Percentiles rank a stretch among this genome's conserved stretches.
These are phyloP conservation scores for Penicillium hordei DNA, from an alignment of 2,329 filamentous ascomycete genomes.

Conservation along the genomic window DNA sequence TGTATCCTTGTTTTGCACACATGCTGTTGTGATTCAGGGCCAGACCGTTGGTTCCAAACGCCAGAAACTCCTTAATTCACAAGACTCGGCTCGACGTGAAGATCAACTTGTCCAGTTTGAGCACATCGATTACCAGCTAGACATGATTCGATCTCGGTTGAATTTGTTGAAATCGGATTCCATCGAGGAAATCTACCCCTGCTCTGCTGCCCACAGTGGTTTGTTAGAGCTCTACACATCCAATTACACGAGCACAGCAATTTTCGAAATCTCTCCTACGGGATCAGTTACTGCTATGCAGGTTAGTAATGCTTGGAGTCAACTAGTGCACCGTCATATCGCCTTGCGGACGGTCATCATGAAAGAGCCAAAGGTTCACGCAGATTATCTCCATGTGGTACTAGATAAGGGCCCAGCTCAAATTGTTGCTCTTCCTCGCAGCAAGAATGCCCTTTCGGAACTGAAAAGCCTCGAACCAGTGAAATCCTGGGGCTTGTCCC, in stretches of 20 bases:
- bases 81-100: background rate
- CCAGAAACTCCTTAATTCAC: background rate
- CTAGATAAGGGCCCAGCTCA: background rate
- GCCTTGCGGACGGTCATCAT: conserved; percentile 3
- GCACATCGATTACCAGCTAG: background rate
- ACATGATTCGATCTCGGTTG: background rate
- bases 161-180: background rate
- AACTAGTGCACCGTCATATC: background rate
- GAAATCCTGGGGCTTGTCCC: conserved; percentile 1
- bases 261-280: background rate
- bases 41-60: background rate
- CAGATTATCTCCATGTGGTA: background rate
- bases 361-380: background rate
- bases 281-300: background rate
- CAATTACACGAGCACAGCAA: conserved; percentile 1
- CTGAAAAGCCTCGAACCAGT: background rate
- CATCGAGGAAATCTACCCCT: conserved; percentile 3
- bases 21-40: background rate
- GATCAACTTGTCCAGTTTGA: background rate
- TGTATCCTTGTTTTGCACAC: background rate
- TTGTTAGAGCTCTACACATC: conserved; percentile 6
- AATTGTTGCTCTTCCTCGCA: background rate
- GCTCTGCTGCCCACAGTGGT: conserved; percentile 5
- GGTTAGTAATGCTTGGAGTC: conserved; percentile 1
- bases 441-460: background rate